Base-by-base conservation (phyloP, 208 protist genomes). In the Strigomonas galati region DNA sequence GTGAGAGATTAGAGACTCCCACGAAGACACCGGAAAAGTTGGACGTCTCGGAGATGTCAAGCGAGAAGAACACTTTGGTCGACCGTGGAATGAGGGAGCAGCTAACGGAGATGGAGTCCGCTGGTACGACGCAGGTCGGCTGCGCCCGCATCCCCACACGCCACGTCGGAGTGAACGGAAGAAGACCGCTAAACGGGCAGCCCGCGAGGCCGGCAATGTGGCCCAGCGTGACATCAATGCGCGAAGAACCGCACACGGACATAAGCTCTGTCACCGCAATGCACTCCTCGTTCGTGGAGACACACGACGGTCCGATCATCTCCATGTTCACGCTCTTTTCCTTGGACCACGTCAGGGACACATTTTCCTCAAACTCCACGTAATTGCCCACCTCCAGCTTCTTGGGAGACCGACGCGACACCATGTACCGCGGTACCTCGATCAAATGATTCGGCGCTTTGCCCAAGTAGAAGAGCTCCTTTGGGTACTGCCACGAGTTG, bases 291-390 rank as follows among this genome's bases (percentile, higher is more conserved):
- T 61, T 54, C 7, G 69, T 66, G 0, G 91, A 74, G 40, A 94
- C 74, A 57, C 71, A 79, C 12, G 74, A 62, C 35, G 76, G 65
- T 12, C 72, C 78, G 12, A 71, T 49, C 31, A 84, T 67, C 63
- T 91, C 76, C 10, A 77, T 69, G 69, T 95, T 95, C 26, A 96
- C 87, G 60, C 87, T 90, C 65, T 79, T 76, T 49, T 71, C 65
- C 6, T 17, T 40, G 14, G 71, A 82, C 88, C 91, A 96, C n/a
- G 70, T 66, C 31, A 89, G 68, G 0, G 78, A 74, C 15, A 75
- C 52, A 65, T 83, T 90, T 68, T 94, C 87, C 40, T 91, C 78
- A 66, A 92, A 93, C 67, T 93, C 82, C 21, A 96, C 79, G 56
- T 85, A 76, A 21, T 70, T 68, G 46, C 80, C 85, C 12, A 76